Evolutionary conservation across 1,284 basidiomycete species (phyloP), one percentile per base, ranked within the genome.

Genomic region (Leccinum ponderosum): DNA sequence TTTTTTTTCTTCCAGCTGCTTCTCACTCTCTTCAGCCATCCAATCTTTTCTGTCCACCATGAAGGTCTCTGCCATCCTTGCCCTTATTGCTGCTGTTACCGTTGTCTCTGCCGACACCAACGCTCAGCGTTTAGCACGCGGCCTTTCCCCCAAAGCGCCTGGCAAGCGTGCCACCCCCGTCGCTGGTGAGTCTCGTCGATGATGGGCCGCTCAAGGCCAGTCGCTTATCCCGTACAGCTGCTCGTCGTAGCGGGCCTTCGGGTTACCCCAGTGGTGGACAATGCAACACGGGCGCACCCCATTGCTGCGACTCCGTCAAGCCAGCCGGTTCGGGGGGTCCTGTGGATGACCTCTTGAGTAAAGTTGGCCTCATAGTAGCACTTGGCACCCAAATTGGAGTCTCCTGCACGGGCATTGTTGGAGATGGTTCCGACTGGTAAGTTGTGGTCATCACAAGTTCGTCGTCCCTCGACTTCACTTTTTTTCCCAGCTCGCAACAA

Each of bases 41-140:
- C 56, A 15, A 47, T 31, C 17, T 29, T 12, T 9, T 35, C 20
- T 20, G 48, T 31, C 6, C 58, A 66, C 48, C 51, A 83, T 83
- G 81, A 80, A 80, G 74, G 76, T 83, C 75, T 62, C 77, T 56
- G 68, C 74, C 56, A 55, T 77, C 66, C 63, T 81, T 55, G 69
- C 78, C 52, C 39, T 81, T 62, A 55, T 69, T 57, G 72, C 76
- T 44, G 74, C 74, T 9, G 73, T 70, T 42, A 69, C 77, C 39
- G 62, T 73, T 12, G 71, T 77, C 57, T 72, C 72, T 12, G 70
- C 75, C 11, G 80, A 82, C 59, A 82, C 83, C 51, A 86, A 86
- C 55, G 84, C 77, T 0, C 62, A 78, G 6, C 82, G 84, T 53
- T 62, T 86, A 55, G 80, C 81, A 55, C 80, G 79, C 22, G 84